Evolutionary conservation across 148 eudicot species (phyloP).

Genomic region (Amaranthus cruentus): DNA sequence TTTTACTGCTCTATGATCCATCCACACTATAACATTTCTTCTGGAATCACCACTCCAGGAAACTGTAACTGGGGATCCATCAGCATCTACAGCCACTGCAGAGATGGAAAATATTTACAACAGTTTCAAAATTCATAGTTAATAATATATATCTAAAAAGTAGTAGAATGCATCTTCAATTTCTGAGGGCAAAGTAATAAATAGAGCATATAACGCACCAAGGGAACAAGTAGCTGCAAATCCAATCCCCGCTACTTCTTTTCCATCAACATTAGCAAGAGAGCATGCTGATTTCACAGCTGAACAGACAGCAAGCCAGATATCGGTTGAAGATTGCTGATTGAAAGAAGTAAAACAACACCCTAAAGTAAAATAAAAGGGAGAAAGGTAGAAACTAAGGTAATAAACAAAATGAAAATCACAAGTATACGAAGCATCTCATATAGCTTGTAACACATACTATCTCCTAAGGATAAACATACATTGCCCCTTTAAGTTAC

Average conservation of each 20-base stretch:
- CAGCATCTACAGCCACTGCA: conserved; percentile 92
- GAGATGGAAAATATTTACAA: conserved; percentile 2
- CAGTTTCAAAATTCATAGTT: not conserved
- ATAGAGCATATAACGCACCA: conserved; percentile 43
- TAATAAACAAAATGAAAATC: not conserved
- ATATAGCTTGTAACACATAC: not conserved
- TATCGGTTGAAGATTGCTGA: conserved; percentile 99
- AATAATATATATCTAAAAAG: conserved; percentile 2
- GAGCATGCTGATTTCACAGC: conserved; percentile 89
- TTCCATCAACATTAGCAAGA: conserved; percentile 66
- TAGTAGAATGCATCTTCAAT: not conserved
- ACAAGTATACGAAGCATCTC: not conserved
- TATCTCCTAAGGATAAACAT: not conserved
- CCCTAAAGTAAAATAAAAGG: not conserved
- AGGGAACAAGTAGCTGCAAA: conserved; percentile 99
- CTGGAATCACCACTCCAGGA: conserved; percentile 98
- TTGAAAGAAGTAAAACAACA: conserved; percentile 13
- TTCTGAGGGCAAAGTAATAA: not conserved
- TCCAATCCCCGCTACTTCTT: conserved; percentile 81
- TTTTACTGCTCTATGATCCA: conserved; percentile 99
- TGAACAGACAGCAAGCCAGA: conserved; percentile 94
- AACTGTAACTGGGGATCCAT: conserved; percentile 90
- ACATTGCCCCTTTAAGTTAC: not conserved
- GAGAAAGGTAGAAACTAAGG: not conserved
- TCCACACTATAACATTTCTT: conserved; percentile 97